These are phyloP conservation scores for Tetrapyrgos nigripes DNA, from an alignment of 1,284 basidiomycete species.

Conservation along the genomic window DNA sequence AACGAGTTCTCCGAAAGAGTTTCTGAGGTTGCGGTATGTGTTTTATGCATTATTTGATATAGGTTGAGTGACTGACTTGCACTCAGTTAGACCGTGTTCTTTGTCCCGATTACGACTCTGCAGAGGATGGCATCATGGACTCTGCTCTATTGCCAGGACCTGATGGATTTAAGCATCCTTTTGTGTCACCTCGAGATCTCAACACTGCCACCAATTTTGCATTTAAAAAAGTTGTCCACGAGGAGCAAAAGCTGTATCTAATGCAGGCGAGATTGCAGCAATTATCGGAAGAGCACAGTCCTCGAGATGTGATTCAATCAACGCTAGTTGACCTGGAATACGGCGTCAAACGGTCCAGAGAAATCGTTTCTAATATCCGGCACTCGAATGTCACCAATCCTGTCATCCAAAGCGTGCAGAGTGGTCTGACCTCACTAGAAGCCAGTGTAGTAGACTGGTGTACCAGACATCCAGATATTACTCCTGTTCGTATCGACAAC, in stretches of 20 bases:
- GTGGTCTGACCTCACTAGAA: neutral
- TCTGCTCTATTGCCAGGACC: neutral
- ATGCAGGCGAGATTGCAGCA: neutral
- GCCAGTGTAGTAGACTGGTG: neutral
- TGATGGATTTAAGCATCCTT: neutral
- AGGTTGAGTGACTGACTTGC: too few species aligned
- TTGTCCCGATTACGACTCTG: too few species aligned
- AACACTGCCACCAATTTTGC: neutral
- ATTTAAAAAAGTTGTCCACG: neutral
- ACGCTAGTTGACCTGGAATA: neutral
- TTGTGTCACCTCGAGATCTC: neutral
- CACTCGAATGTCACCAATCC: neutral
- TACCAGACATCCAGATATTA: neutral
- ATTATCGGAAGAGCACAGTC: neutral
- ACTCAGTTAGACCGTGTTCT: too few species aligned
- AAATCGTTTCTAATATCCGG: neutral
- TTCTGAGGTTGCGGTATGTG: too few species aligned
- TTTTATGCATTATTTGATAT: too few species aligned
- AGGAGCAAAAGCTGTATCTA: neutral
- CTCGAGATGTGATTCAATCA: neutral
- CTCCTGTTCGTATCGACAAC: constrained; percentile 1
- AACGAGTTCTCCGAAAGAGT: too few species aligned
- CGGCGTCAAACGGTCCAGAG: too few species aligned
- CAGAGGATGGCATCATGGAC: too few species aligned
- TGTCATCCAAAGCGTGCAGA: neutral